Conservation (phyloP, 805 yeast genomes). For the Lachancea cidri region DNA sequence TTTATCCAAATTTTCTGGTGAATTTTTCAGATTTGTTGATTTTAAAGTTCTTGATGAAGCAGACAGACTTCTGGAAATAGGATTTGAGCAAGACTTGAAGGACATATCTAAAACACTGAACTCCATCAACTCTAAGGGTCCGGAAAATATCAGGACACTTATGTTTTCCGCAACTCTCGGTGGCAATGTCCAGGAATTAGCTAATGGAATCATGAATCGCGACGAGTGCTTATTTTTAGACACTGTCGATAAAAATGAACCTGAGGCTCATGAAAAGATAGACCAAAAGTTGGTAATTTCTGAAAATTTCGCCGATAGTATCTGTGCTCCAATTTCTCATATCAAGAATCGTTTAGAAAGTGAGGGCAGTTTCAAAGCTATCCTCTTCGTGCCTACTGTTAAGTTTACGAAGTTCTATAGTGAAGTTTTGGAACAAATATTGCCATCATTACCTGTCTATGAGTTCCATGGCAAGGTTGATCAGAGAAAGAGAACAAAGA, state of each 20-base stretch:
- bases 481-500: constrained; percentile 60
- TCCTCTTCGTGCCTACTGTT: constrained; percentile 78
- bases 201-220: constrained; percentile 50
- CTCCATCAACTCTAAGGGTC: constrained; percentile 28
- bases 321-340: constrained; percentile 51
- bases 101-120: constrained; percentile 49
- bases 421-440: constrained; percentile 33
- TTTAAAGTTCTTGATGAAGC: constrained; percentile 86
- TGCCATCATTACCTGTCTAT: constrained; percentile 26
- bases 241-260: constrained; percentile 67
- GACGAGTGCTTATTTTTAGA: constrained; percentile 57
- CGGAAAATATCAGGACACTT: constrained; percentile 51
- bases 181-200: constrained; percentile 58
- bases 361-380: constrained; percentile 60
- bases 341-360: constrained; percentile 37
- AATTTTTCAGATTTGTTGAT: constrained; percentile 48
- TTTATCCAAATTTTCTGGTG: constrained; percentile 41
- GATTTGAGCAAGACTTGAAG: constrained; percentile 64
- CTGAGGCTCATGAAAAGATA: constrained; percentile 75
- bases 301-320: constrained; percentile 49
- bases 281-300: constrained; percentile 60
- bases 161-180: constrained; percentile 88
- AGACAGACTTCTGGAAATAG: constrained; percentile 76
- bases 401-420: constrained; percentile 57
- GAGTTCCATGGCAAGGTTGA: constrained; percentile 70